Percentiles rank a stretch among this genome's conserved stretches.
phyloP scores from a whole-genome alignment of 495 filamentous ascomycete genomes.

The Daldinia loculata region DNA sequence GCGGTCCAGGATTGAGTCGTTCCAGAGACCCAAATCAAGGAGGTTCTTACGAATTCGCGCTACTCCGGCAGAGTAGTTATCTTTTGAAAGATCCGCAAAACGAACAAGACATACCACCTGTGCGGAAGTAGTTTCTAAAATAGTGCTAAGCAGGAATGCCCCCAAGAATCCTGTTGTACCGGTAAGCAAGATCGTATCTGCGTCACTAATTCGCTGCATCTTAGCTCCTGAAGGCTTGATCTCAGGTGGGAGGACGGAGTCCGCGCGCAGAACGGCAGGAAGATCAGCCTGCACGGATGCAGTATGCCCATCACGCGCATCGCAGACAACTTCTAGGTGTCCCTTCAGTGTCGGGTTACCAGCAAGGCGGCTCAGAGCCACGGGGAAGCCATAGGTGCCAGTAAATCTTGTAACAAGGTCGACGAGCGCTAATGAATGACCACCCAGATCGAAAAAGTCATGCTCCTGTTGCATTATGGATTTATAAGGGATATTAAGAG shows the following conservation, averaged over 20 bases:
- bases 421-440: slow-evolving; percentile 73
- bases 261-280: slow-evolving; percentile 65
- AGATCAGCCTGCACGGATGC: slow-evolving; percentile 72
- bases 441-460: slow-evolving; percentile 76
- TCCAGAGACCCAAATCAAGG: slow-evolving; percentile 71
- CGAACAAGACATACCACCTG: slow-evolving; percentile 73
- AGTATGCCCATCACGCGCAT: slow-evolving; percentile 69
- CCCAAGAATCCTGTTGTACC: slow-evolving; percentile 55
- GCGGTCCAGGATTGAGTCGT: slow-evolving; percentile 72
- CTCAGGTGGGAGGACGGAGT: slow-evolving; percentile 66
- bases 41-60: slow-evolving; percentile 69
- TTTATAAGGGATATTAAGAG: slow-evolving; percentile 62
- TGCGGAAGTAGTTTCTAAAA: slow-evolving; percentile 63
- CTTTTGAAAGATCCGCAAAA: slow-evolving; percentile 64
- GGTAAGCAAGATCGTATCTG: slow-evolving; percentile 60
- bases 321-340: slow-evolving; percentile 66
- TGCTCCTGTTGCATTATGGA: slow-evolving; percentile 64
- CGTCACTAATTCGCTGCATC: slow-evolving; percentile 63
- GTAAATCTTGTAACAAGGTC: slow-evolving; percentile 68
- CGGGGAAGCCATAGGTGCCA: slow-evolving; percentile 66
- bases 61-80: slow-evolving; percentile 63
- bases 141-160: slow-evolving; percentile 51
- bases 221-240: slow-evolving; percentile 58
- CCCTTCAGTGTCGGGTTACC: slow-evolving; percentile 68
- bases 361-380: slow-evolving; percentile 69